Evolutionary conservation across 2,329 filamentous ascomycete species (phyloP), one percentile per base, ranked within the genome.

Genomic region (Fusarium gaditjirri): DNA sequence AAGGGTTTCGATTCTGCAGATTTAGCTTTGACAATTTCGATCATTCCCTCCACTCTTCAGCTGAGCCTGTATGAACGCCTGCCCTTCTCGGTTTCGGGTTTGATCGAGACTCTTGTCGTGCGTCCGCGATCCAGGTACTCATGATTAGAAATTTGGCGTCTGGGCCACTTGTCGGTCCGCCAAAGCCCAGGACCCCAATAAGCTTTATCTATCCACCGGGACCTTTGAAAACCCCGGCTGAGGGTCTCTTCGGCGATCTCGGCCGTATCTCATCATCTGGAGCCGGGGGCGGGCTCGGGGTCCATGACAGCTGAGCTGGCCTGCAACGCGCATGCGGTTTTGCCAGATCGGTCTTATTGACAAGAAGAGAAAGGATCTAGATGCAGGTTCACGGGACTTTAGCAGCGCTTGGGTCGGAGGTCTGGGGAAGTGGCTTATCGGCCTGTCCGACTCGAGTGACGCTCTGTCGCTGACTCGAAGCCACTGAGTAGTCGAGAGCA

Each of bases 141-240:
- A 4, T 3, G 46, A 16, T 0, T 21, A 6, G 47, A 25, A 12
- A 35, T 11, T 2, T 25, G 5, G 8, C 2, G n/a, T 19, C 29
- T 5, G n/a, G 47, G 8, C n/a, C 3, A 33, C 47, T 35, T 35
- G 31, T 50, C 31, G 31, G 47, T 35, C 47, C 31, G 46, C 0
- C 46, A 33, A n/a, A 3, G 0, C 16, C 4, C 5, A 47, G 13
- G 27, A 12, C 5, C 27, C 11, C 1, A 0, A 14, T 10, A 33
- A 33, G 21, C 29, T 23, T 49, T 14, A 0, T 4, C 3, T 10
- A 14, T 19, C n/a, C 29, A 10, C 10, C 12, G 14, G 29, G 4
- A 0, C 2, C 16, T 35, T 25, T 33, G 47, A 0, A 4, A 16
- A 19, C n/a, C 17, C 21, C 2, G 8, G 8, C 6, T 6, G 29